Conservation (phyloP, 2,329 filamentous ascomycete genomes). For the Aspergillus sp. region DNA sequence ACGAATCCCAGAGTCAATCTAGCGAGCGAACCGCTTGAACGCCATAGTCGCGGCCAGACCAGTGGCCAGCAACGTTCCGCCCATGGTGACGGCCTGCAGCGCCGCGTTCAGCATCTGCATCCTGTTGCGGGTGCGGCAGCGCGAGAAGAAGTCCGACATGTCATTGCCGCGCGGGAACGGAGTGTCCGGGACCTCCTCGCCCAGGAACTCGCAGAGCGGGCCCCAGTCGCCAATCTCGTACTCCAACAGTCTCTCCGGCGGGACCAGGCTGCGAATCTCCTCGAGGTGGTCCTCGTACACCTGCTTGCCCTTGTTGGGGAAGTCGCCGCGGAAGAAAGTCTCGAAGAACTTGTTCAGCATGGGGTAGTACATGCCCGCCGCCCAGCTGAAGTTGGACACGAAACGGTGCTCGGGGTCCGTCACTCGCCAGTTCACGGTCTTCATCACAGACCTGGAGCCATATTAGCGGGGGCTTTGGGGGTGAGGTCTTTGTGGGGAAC, state of each 20-base stretch:
- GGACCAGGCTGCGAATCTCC: constrained; percentile 40
- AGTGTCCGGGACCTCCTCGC: constrained; percentile 41
- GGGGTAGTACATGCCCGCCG: constrained; percentile 57
- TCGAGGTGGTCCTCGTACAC: constrained; percentile 51
- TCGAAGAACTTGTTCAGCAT: constrained; percentile 63
- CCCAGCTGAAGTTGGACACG: constrained; percentile 53
- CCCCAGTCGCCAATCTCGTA: constrained; percentile 47
- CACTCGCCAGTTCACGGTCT: constrained; percentile 59
- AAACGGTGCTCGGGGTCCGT: constrained; percentile 52
- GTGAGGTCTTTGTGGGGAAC: constrained; percentile 8
- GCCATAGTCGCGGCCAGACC: constrained; percentile 32
- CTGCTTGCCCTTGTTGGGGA: constrained; percentile 55
- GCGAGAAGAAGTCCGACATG: constrained; percentile 46
- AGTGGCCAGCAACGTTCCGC: constrained; percentile 39
- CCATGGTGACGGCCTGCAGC: constrained; percentile 42
- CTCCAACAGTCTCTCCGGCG: constrained; percentile 43
- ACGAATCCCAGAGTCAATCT: constrained; percentile 5
- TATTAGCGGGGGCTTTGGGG: too few species aligned
- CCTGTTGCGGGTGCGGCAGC: constrained; percentile 44
- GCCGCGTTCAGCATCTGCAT: constrained; percentile 49
- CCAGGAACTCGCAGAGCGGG: constrained; percentile 47
- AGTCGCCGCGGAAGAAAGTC: constrained; percentile 59
- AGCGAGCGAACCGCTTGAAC: constrained; percentile 32
- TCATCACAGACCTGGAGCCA: constrained; percentile 46
- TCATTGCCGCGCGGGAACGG: constrained; percentile 46